Conservation (phyloP, 2,329 filamentous ascomycete species). For the Nemania serpens region DNA sequence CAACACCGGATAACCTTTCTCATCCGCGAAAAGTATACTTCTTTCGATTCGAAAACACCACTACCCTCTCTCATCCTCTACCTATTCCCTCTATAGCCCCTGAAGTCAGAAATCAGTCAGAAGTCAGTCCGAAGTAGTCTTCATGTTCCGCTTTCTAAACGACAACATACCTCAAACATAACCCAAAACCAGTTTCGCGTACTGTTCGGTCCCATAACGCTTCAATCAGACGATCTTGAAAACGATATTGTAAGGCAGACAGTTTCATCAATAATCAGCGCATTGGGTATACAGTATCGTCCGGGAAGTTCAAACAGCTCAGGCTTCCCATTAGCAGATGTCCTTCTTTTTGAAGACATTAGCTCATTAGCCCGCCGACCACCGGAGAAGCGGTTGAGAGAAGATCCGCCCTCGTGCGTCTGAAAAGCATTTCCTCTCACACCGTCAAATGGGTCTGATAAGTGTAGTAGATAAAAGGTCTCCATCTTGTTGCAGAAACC, state of each 20-base stretch:
- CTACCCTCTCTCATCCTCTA: not conserved
- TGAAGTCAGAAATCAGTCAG: not conserved
- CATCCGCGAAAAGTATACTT: not conserved
- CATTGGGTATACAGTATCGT: not conserved
- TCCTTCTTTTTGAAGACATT: not conserved
- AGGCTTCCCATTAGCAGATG: not conserved
- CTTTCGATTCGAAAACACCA: not conserved
- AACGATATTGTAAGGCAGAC: too few species aligned
- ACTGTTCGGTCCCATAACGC: too few species aligned
- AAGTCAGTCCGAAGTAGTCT: not conserved
- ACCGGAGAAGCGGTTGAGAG: not conserved
- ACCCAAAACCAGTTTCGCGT: not conserved
- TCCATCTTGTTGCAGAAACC: constrained; percentile 18
- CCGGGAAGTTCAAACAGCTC: not conserved
- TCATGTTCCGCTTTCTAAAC: too few species aligned
- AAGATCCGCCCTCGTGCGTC: not conserved
- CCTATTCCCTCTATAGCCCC: not conserved
- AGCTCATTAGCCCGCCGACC: not conserved
- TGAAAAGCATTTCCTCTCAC: not conserved
- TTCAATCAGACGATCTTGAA: not conserved
- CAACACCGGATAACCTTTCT: not conserved
- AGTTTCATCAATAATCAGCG: not conserved
- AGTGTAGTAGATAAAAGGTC: not conserved
- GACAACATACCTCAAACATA: not conserved
- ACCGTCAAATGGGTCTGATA: constrained; percentile 13